Evolutionary conservation across 1,284 basidiomycete genomes (phyloP).

Genomic region (Grifola frondosa): DNA sequence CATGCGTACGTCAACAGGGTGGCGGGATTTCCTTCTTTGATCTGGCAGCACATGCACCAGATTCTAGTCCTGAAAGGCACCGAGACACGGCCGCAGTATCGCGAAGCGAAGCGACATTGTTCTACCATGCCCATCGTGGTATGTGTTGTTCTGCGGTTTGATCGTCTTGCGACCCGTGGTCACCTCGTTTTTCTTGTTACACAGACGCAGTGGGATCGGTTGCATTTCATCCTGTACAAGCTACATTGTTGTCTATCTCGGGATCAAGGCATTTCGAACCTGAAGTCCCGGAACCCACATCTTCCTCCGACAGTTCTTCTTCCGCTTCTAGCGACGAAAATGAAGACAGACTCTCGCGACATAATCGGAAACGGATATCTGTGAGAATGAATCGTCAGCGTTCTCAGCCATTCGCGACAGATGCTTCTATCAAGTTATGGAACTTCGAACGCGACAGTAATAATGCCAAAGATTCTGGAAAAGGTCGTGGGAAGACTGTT

Average conservation of each 20-base stretch:
- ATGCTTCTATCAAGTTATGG: constrained; percentile 23
- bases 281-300: not conserved
- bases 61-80: constrained; percentile 6
- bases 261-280: constrained; percentile 65
- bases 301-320: constrained; percentile 6
- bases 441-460: constrained; percentile 6
- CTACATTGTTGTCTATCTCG: constrained; percentile 55
- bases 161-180: constrained; percentile 3
- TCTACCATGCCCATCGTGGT: constrained; percentile 18
- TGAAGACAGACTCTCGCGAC: constrained; percentile 1
- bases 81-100: constrained; percentile 8
- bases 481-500: not conserved
- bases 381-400: constrained; percentile 13
- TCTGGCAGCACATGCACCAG: constrained; percentile 13
- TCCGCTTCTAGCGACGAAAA: constrained; percentile 14
- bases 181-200: constrained; percentile 1
- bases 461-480: constrained; percentile 2
- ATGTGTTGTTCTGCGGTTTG: constrained; percentile 5
- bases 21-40: constrained; percentile 22
- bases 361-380: not conserved
- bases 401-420: constrained; percentile 19
- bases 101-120: constrained; percentile 15
- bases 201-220: constrained; percentile 64
- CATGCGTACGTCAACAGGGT: constrained; percentile 14
- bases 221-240: constrained; percentile 56